These are phyloP conservation scores for Ormosia emarginata DNA, from an alignment of 306 rosid species.

Conservation along the genomic window DNA sequence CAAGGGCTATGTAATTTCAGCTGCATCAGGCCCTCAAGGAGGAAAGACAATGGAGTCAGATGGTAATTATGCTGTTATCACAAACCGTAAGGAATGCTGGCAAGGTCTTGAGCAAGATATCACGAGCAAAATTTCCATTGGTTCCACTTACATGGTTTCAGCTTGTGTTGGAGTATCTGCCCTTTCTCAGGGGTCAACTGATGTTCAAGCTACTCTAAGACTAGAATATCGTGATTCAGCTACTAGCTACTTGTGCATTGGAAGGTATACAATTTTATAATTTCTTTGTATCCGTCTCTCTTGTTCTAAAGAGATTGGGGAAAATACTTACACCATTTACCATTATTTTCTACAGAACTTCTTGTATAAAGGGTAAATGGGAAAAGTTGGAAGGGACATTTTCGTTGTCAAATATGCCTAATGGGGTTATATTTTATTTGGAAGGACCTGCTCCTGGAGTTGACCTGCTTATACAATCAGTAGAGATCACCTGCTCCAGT, in stretches of 20 bases:
- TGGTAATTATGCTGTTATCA: slow-evolving; percentile 58
- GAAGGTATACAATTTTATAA: slow-evolving; percentile 46
- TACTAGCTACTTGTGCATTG: slow-evolving; percentile 62
- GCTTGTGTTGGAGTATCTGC: slow-evolving; percentile 83
- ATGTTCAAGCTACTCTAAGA: slow-evolving; percentile 82
- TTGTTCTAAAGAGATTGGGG: neutral
- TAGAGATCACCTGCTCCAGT: slow-evolving; percentile 45
- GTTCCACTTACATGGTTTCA: slow-evolving; percentile 59
- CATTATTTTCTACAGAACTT: slow-evolving; percentile 54
- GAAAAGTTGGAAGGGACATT: slow-evolving; percentile 77
- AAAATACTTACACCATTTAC: neutral
- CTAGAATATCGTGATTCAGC: slow-evolving; percentile 53
- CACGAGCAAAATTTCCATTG: slow-evolving; percentile 48
- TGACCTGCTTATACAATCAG: slow-evolving; percentile 68
- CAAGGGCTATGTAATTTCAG: slow-evolving; percentile 56
- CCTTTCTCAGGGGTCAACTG: slow-evolving; percentile 48
- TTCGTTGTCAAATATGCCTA: slow-evolving; percentile 57
- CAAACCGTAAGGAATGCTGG: slow-evolving; percentile 76
- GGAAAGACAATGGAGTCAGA: slow-evolving; percentile 20
- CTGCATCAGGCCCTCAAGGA: slow-evolving; percentile 34
- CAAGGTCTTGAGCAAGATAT: slow-evolving; percentile 96
- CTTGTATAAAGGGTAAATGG: slow-evolving; percentile 64
- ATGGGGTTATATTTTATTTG: slow-evolving; percentile 62
- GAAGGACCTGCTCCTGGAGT: slow-evolving; percentile 93
- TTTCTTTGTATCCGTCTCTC: neutral